These are phyloP conservation scores for Phytophthora megakarya DNA, from an alignment of 352 stramenopile species.

Conservation along the genomic window DNA sequence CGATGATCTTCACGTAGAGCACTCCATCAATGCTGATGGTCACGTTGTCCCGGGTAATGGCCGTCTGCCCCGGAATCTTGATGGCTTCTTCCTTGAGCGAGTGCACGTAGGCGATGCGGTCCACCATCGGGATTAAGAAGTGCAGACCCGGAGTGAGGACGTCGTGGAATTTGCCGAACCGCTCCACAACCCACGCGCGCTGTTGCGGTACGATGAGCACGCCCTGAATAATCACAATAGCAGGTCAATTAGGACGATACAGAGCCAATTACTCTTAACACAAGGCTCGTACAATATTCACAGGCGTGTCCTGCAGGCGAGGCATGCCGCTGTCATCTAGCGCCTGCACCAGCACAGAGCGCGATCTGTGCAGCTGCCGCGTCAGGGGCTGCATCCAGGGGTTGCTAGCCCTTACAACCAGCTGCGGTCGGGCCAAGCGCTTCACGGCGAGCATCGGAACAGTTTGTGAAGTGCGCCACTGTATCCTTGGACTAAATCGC, in stretches of 20 bases:
- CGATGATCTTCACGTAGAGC: conserved; percentile 91
- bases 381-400: conserved; percentile 19
- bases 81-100: conserved; percentile 93
- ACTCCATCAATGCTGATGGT: conserved; percentile 93
- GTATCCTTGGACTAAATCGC: conserved; percentile 2
- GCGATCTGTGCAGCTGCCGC: conserved; percentile 40
- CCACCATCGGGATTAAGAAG: conserved; percentile 91
- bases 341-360: conserved; percentile 29
- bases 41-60: conserved; percentile 93
- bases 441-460: conserved; percentile 36
- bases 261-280: neutral
- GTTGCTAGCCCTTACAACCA: conserved; percentile 1
- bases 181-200: conserved; percentile 90
- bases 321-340: conserved; percentile 53
- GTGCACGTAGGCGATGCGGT: conserved; percentile 92
- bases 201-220: conserved; percentile 90
- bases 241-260: neutral
- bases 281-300: conserved; percentile 63
- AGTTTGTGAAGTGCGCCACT: conserved; percentile 15
- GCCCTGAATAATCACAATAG: conserved; percentile 44
- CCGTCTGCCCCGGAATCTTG: conserved; percentile 89
- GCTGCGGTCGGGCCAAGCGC: conserved; percentile 28
- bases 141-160: conserved; percentile 87
- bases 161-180: conserved; percentile 91
- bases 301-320: conserved; percentile 53